Evolutionary conservation across 2,329 filamentous ascomycete species (phyloP), one percentile per base, ranked within the genome.

Genomic region (Metarhizium rileyi): DNA sequence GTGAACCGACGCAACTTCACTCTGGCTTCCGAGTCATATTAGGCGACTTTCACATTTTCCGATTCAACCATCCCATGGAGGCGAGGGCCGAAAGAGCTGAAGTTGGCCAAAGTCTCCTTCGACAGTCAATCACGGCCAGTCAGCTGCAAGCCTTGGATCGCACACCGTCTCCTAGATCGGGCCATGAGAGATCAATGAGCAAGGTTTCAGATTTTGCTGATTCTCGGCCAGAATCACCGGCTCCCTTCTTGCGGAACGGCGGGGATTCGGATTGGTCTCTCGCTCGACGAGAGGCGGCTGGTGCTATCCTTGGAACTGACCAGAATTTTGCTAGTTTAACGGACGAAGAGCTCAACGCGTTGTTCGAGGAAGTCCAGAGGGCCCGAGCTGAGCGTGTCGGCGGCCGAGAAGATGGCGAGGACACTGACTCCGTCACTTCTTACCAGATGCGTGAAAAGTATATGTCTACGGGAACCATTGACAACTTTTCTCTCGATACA

Each of bases 21-120:
- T 96, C 90, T 60, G 93, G 93, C 5, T 95, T 90, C 64, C 86
- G 93, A 53, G 87, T 98, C 48, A 98, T 98, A 54, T 75, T 98
- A 9, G 93, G 93, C 38, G 93, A 98, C 66, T 98, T 98, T 59
- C 93, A 98, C 66, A 98, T 98, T 53, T 97, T 98, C 70, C 79
- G 93, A 50, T 98, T 98, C 73, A 98, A 97, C 61, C 90, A 98
- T 63, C 93, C 93, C 0, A 86, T 95, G 74, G 93, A 98, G 70
- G 93, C 93, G 27, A 83, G 88, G 51, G 91, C 90, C 3, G 93
- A 98, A 69, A 76, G 93, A 49, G 90, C 89, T 12, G 89, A 95
- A 61, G 87, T 65, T 9, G 63, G 87, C 54, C 82, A 89, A 62
- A 95, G 88, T 61, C 72, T 95, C 20, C 73, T 98, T 50, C 84